A percentile compares a stretch with the other conserved stretches of the same genome.
These are phyloP conservation scores for Sporobolomyces pararoseus DNA, from an alignment of 768 basidiomycete genomes.

Conservation along the genomic window DNA sequence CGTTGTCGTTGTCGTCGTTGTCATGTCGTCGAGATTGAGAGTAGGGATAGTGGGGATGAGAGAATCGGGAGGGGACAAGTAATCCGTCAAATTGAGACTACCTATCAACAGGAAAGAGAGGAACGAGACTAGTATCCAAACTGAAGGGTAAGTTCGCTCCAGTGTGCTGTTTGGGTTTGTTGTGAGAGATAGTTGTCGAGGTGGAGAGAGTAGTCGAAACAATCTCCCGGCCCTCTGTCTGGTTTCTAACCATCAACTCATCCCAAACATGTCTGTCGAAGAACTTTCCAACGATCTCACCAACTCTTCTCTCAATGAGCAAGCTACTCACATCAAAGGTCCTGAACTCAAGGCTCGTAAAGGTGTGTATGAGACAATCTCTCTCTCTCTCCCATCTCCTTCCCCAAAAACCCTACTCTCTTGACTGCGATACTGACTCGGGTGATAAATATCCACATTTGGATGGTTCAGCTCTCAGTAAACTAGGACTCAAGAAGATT, in stretches of 20 bases:
- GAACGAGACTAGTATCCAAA: too few species aligned
- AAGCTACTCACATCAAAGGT: slow-evolving; percentile 15
- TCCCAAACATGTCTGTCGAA: slow-evolving; percentile 17
- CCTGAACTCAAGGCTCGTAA: slow-evolving; percentile 36
- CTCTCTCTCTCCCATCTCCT: not conserved
- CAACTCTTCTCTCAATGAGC: not conserved
- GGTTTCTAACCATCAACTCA: not conserved
- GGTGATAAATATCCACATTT: not conserved
- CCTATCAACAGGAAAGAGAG: not conserved
- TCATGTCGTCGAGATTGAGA: not conserved
- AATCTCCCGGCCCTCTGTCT: too few species aligned
- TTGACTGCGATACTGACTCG: too few species aligned
- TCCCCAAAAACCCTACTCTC: too few species aligned
- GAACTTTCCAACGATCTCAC: slow-evolving; percentile 12
- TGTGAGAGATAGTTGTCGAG: too few species aligned
- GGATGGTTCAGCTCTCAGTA: slow-evolving; percentile 60
- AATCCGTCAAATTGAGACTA: not conserved
- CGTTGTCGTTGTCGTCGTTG: not conserved
- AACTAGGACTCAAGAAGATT: slow-evolving; percentile 87
- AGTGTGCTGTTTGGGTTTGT: too few species aligned
- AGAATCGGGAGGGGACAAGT: not conserved
- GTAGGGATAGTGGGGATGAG: not conserved
- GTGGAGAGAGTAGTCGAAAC: too few species aligned
- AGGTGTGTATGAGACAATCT: not conserved
- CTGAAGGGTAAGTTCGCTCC: too few species aligned